Evolutionary conservation across 192 early-diverging fungal species (phyloP).

Genomic region (Tieghemiomyces parasiticus): DNA sequence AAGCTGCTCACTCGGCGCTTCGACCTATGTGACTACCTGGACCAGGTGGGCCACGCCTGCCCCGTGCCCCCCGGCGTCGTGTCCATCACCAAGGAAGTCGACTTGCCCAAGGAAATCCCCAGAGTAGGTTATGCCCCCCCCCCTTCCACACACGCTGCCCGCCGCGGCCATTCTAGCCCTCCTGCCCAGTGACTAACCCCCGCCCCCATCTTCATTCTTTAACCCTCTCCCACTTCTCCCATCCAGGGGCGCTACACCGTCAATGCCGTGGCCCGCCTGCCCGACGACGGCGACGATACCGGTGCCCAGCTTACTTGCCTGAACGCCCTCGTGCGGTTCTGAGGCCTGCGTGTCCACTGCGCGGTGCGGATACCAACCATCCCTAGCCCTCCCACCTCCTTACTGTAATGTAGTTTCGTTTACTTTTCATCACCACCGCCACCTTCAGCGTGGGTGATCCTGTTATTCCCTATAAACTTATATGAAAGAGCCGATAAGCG

Average conservation of each 20-base stretch:
- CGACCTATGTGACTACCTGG: constrained; percentile 4
- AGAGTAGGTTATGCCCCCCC: background rate
- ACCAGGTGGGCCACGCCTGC: background rate
- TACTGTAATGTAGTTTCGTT: too few species aligned
- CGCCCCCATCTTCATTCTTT: background rate
- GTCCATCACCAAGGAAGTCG: background rate
- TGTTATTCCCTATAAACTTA: too few species aligned
- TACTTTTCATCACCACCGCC: too few species aligned
- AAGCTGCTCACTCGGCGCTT: background rate
- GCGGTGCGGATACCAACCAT: too few species aligned
- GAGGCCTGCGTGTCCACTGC: too few species aligned
- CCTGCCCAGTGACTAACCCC: background rate
- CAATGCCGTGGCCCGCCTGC: background rate
- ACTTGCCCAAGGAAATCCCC: constrained; percentile 7
- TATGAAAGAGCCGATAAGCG: too few species aligned
- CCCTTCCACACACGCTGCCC: background rate
- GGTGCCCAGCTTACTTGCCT: background rate
- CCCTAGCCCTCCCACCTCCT: too few species aligned
- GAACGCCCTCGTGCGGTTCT: background rate
- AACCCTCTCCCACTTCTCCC: background rate
- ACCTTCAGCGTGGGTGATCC: too few species aligned
- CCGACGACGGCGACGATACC: background rate
- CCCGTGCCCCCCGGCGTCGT: constrained; percentile 2
- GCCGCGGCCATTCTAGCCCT: background rate
- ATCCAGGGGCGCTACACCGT: background rate